phyloP scores from a whole-genome alignment of 495 filamentous ascomycete genomes.

The Letharia columbiana region DNA sequence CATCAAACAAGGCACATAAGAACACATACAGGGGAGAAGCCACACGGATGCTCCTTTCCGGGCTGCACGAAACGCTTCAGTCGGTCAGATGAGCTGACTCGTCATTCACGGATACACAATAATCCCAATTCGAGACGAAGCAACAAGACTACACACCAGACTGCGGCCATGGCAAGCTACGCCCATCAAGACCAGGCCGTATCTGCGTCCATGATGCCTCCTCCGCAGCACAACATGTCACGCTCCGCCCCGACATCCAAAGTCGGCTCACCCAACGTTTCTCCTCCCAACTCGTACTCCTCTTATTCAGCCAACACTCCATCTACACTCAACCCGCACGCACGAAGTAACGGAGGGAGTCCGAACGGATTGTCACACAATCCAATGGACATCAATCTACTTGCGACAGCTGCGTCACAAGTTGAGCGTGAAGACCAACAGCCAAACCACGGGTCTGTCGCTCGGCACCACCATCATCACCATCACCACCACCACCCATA shows the following conservation, averaged over 20 bases:
- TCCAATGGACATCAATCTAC: constrained; percentile 70
- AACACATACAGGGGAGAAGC: constrained; percentile 97
- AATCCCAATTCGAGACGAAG: constrained; percentile 94
- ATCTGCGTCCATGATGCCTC: constrained; percentile 64
- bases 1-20: constrained; percentile 97
- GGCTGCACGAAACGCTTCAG: constrained; percentile 98
- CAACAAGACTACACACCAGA: constrained; percentile 64
- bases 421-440: constrained; percentile 70
- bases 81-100: constrained; percentile 90
- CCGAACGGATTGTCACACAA: constrained; percentile 29
- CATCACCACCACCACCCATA: constrained; percentile 48
- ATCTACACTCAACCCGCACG: constrained; percentile 56
- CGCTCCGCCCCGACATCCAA: constrained; percentile 86
- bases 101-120: constrained; percentile 97
- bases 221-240: constrained; percentile 63
- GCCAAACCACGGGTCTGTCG: constrained; percentile 34
- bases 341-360: constrained; percentile 44
- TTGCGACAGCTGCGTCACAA: constrained; percentile 85
- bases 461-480: constrained; percentile 42
- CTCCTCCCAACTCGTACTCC: constrained; percentile 83
- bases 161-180: constrained; percentile 43
- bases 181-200: constrained; percentile 42
- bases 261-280: constrained; percentile 87
- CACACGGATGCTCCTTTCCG: constrained; percentile 86
- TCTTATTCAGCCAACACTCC: constrained; percentile 61